Base-by-base conservation (phyloP, 495 filamentous ascomycete genomes). In the Chaetomium cochliodes region DNA sequence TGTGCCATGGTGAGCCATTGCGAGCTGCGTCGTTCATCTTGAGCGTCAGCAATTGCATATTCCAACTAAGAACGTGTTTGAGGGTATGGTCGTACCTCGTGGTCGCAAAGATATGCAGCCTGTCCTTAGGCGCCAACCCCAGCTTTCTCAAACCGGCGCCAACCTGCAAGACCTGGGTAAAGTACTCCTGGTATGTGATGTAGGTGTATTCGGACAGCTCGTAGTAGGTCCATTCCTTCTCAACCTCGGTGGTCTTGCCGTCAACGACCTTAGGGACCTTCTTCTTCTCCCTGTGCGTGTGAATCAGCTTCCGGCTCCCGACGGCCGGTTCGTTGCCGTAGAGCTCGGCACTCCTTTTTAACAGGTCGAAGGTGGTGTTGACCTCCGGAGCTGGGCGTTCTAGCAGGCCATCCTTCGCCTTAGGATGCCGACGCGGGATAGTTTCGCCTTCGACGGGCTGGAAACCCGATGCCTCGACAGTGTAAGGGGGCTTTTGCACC, bases 221-320 rank as follows among this genome's bases (percentile, higher is more conserved):
- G 66, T 84, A 89, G 74, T 83, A 88, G 5, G 80, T 83, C 87
- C 87, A 89, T 65, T 86, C 79, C 77, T 89, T 89, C 44, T 88
- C 85, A 5, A 87, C 81, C 74, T 86, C 78, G 50, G 74, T 73
- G 72, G 83, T 78, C 73, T 86, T 75, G 62, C 87, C 87, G 67
- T 88, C 85, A 47, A 88, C 76, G n/a, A 84, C 73, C 77, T 88
- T 88, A 74, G 84, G 82, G n/a, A 88, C 76, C 74, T 86, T 87
- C 76, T 87, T 90, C 12, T 72, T 82, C 76, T 89, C 86, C 65
- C 77, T 77, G 68, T 89, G 86, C 8, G 76, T 83, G 67, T 81
- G 72, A 69, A 90, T 73, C 16, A 90, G 76, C 63, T 78, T 82
- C 22, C 87, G 78, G 67, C 77, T 77, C 57, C 85, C 87, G 61